Evolutionary conservation across 2,329 filamentous ascomycete genomes (phyloP), one percentile per base, ranked within the genome.

Genomic region (Sphaerostilbella broomeana): DNA sequence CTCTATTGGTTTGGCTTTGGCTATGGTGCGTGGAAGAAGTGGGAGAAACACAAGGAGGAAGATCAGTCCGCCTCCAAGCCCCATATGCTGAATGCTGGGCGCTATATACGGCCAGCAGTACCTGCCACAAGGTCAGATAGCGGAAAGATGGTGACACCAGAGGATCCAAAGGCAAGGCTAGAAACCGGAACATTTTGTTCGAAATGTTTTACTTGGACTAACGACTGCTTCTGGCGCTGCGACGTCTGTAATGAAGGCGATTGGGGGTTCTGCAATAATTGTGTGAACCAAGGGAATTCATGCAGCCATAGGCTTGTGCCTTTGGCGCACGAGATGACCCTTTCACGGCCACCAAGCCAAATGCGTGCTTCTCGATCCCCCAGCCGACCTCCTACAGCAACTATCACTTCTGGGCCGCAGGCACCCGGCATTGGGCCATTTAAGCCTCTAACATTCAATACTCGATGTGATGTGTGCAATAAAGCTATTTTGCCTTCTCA

Each of bases 181-280:
- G 79, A 92, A 59, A 80, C 76, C 37, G 90, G 90, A 15, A 80
- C 86, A 5, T 95, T 95, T 59, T 97, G 90, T 57, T 78, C 83
- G 25, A 73, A 75, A 33, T 95, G 90, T 57, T 67, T 73, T 13
- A 68, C 74, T 1, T 84, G 79, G 67, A 75, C 86, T 0, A 89
- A 94, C 52, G 75, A 82, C 36, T 92, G 86, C 61, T 94, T 86
- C 61, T 97, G 89, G 90, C 81, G 85, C 46, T 97, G 90, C 59
- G 78, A 84, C 43, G 60, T 73, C 18, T 97, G 90, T 63, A 95
- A 95, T 52, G 80, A 92, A 46, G 90, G 87, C 5, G 89, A 94
- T 55, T 97, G 89, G 89, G 90, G 90, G 0, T 95, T 86, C 57
- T 97, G 90, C 63, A 87, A 89, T 51, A 67, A 73, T 44, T 97